Evolutionary conservation across 2,329 filamentous ascomycete genomes (phyloP).

Genomic region (Trichoderma polysporum): DNA sequence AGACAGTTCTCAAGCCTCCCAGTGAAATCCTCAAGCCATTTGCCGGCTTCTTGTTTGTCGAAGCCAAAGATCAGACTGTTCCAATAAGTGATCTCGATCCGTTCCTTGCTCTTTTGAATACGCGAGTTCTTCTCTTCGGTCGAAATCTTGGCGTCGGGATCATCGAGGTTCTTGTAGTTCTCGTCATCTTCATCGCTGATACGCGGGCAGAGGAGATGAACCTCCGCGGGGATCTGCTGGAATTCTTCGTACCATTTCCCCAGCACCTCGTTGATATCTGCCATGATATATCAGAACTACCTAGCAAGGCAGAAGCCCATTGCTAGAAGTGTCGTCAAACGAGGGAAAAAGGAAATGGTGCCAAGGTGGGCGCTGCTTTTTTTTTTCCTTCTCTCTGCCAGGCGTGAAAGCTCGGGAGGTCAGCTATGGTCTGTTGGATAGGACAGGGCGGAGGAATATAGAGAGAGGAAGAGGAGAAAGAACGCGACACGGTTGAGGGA

Average conservation of each 20-base stretch:
- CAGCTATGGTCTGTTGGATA: background rate
- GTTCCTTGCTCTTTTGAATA: slow-evolving; percentile 54
- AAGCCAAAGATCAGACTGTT: slow-evolving; percentile 70
- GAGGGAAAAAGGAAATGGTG: background rate
- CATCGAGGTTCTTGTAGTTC: slow-evolving; percentile 55
- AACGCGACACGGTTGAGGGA: background rate
- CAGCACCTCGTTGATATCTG: slow-evolving; percentile 41
- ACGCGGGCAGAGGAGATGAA: slow-evolving; percentile 69
- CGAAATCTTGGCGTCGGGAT: slow-evolving; percentile 51
- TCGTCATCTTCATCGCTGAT: slow-evolving; percentile 60
- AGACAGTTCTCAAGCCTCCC: slow-evolving; percentile 58
- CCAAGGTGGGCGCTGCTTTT: too few species aligned
- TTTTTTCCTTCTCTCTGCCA: background rate
- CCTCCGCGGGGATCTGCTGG: slow-evolving; percentile 44
- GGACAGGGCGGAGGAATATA: background rate
- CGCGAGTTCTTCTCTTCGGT: slow-evolving; percentile 51
- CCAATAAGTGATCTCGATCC: slow-evolving; percentile 63
- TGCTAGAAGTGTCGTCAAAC: slow-evolving; percentile 5
- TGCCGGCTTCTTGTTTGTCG: slow-evolving; percentile 57
- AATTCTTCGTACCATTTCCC: slow-evolving; percentile 45
- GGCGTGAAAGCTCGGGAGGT: background rate
- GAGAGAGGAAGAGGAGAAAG: background rate
- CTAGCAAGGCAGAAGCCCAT: slow-evolving; percentile 15
- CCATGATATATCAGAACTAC: slow-evolving; percentile 36
- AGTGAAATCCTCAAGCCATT: slow-evolving; percentile 60